These are phyloP conservation scores for Meredithiella fracta DNA, from an alignment of 2,329 filamentous ascomycete genomes.

Conservation along the genomic window DNA sequence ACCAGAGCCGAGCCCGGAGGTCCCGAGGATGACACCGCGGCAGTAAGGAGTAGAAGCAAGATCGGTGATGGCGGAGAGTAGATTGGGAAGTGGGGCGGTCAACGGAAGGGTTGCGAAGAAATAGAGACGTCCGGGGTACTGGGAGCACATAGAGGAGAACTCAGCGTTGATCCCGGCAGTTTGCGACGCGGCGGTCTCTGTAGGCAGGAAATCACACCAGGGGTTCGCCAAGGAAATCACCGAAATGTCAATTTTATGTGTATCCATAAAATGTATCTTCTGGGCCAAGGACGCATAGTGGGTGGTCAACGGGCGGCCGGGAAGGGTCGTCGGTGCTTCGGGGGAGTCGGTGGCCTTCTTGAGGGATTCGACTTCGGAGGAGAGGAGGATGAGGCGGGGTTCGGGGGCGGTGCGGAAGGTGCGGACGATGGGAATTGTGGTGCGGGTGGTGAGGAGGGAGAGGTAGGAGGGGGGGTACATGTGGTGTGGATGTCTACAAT, in stretches of 20 bases:
- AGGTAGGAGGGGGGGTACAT: constrained; percentile 53
- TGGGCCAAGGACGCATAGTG: constrained; percentile 67
- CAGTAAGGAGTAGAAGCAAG: constrained; percentile 48
- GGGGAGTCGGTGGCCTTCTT: constrained; percentile 30
- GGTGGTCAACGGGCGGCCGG: constrained; percentile 65
- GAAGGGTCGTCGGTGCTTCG: constrained; percentile 34
- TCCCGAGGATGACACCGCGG: constrained; percentile 78
- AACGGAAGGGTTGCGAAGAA: constrained; percentile 73
- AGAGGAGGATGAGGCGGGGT: constrained; percentile 51
- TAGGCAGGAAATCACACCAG: constrained; percentile 71
- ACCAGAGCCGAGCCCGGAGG: constrained; percentile 60
- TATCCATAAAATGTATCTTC: constrained; percentile 79
- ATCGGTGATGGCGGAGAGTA: constrained; percentile 49
- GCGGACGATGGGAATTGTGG: constrained; percentile 53
- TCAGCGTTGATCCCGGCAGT: constrained; percentile 53
- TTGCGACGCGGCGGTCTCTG: constrained; percentile 37
- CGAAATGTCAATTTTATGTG: constrained; percentile 63
- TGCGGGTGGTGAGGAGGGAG: constrained; percentile 39
- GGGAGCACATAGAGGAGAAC: constrained; percentile 53
- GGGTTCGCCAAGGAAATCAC: constrained; percentile 84
- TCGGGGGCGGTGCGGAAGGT: constrained; percentile 40
- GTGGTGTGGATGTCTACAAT: constrained; percentile 55
- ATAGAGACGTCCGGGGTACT: constrained; percentile 52
- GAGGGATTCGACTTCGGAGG: constrained; percentile 29
- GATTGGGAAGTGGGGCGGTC: constrained; percentile 44